Evolutionary conservation across 768 basidiomycete species (phyloP), one percentile per base, ranked within the genome.

Genomic region (Termitomyces bulborhizus): DNA sequence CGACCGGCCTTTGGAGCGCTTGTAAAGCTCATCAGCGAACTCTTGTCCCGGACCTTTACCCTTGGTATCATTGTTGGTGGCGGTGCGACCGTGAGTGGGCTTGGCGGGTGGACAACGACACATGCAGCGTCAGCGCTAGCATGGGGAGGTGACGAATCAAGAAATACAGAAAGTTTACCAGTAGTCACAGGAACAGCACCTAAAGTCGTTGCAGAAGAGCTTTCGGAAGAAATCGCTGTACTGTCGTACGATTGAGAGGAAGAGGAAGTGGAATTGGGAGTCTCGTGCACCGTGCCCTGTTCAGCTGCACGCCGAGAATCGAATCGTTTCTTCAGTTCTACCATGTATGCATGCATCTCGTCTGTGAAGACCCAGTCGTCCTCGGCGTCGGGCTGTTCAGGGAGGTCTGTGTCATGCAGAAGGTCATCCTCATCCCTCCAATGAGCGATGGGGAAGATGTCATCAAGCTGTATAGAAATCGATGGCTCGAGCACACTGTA

Each of bases 341-440:
- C 7, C 6, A 50, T 49, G 5, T n/a, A 27, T 6, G 26, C 2
- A 39, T 11, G 34, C 49, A 50, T 50, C 9, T 40, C 49, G n/a
- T 50, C 37, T 6, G 49, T 50, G 11, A 50, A 26, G 6, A 27
- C 37, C 49, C 49, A 50, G 26, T 50, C 49, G 1, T 50, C 49
- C n/a, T 39, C 37, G n/a, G 13, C 39, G 11, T 50, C 49, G n/a
- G 49, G 49, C 37, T 50, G 26, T 3, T 7, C 26, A 50, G 49
- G 49, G 6, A 50, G 16, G 9, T 50, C 49, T 11, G 26, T 39
- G 6, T 50, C 49, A 18, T n/a, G 6, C 26, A 50, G 2, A 29
- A 50, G 26, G 27, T 50, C 49, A 18, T 50, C 49, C 0, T 50
- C 49, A 18, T 50, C 37, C 26, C 49, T 50, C 49, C 49, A 50